Percentiles rank a stretch among this genome's conserved stretches.
phyloP scores from a whole-genome alignment of 805 yeast genomes.

The Metschnikowia borealis region DNA sequence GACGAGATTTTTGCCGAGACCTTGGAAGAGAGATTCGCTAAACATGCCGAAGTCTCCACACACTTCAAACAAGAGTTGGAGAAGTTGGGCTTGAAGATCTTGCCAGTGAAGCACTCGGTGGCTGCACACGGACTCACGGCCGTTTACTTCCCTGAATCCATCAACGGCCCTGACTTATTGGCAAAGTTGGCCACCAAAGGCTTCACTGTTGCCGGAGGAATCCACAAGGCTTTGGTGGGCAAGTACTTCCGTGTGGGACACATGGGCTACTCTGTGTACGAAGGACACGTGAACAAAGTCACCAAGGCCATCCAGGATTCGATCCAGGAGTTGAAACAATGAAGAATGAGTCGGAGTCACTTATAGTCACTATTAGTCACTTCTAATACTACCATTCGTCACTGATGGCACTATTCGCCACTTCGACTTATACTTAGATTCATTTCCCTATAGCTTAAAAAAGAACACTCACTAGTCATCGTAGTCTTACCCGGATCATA shows the following conservation, averaged over 20 bases:
- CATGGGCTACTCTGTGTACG: constrained; percentile 76
- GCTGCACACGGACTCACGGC: constrained; percentile 91
- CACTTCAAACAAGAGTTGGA: constrained; percentile 58
- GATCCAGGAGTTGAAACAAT: constrained; percentile 13
- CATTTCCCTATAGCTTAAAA: not conserved
- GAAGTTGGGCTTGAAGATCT: constrained; percentile 61
- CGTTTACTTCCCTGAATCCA: constrained; percentile 72
- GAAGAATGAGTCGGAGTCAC: constrained; percentile 5
- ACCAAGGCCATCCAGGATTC: constrained; percentile 31
- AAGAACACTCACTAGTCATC: not conserved
- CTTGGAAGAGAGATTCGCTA: constrained; percentile 57
- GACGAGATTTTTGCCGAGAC: constrained; percentile 58
- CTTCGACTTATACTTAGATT: not conserved
- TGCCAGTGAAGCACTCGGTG: constrained; percentile 52
- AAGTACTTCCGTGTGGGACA: constrained; percentile 93
- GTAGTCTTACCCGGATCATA: not conserved
- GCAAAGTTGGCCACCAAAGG: constrained; percentile 57
- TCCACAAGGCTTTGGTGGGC: constrained; percentile 72
- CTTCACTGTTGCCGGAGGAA: constrained; percentile 83
- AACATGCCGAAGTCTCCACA: constrained; percentile 59
- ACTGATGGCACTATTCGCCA: not conserved
- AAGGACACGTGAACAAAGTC: constrained; percentile 37
- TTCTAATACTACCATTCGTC: not conserved
- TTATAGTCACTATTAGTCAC: not conserved
- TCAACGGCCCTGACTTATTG: constrained; percentile 65